Evolutionary conservation across 495 filamentous ascomycete genomes (phyloP).

Genomic region (Filosporella fistucella): DNA sequence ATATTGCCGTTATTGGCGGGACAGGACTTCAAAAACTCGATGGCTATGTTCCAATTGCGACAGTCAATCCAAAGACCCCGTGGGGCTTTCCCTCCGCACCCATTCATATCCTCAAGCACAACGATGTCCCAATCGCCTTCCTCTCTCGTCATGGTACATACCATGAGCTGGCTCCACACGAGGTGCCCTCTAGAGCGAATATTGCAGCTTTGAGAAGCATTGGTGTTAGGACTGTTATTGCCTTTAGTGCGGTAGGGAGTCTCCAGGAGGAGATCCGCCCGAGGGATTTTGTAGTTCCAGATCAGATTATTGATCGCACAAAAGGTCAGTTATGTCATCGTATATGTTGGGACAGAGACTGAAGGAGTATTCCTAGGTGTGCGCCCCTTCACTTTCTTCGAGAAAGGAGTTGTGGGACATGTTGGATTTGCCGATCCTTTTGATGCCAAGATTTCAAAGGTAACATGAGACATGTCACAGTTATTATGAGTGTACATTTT

Average conservation of each 20-base stretch:
- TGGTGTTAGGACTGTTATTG: conserved; percentile 85
- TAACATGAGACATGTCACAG: no score
- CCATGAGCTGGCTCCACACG: conserved; percentile 88
- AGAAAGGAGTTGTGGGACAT: conserved; percentile 87
- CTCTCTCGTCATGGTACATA: conserved; percentile 84
- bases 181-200: conserved; percentile 88
- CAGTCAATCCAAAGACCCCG: conserved; percentile 68
- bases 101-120: conserved; percentile 83
- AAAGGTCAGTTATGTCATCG: conserved; percentile 54
- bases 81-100: conserved; percentile 91
- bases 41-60: conserved; percentile 78
- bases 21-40: conserved; percentile 73
- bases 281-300: conserved; percentile 91
- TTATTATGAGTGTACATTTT: no score
- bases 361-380: conserved; percentile 29
- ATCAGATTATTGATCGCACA: conserved; percentile 96
- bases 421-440: conserved; percentile 96
- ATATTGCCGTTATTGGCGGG: conserved; percentile 94
- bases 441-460: conserved; percentile 65
- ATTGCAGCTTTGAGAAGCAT: conserved; percentile 88
- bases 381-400: conserved; percentile 92
- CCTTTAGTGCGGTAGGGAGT: conserved; percentile 93
- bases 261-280: conserved; percentile 88
- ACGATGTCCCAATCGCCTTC: conserved; percentile 81
- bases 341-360: conserved; percentile 19